Percentiles rank a stretch among this genome's conserved stretches.
These are phyloP conservation scores for Macrophomina phaseolina DNA, from an alignment of 2,329 filamentous ascomycete genomes.

Conservation along the genomic window DNA sequence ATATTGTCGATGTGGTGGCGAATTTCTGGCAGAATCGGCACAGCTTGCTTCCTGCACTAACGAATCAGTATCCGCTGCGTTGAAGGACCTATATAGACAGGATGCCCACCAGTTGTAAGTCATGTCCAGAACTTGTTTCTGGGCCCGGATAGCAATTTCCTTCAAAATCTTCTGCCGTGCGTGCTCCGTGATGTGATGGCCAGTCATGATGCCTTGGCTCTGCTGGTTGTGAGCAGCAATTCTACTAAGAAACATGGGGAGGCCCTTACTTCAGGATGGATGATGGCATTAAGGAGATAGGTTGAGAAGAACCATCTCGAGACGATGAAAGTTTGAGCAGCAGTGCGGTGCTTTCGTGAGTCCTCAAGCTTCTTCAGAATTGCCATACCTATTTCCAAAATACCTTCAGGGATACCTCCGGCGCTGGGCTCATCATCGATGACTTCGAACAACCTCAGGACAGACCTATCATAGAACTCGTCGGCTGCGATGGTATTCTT, in stretches of 20 bases:
- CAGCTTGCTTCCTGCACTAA: conserved; percentile 60
- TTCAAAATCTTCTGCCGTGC: conserved; percentile 76
- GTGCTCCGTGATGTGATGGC: conserved; percentile 91
- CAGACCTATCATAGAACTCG: conserved; percentile 84
- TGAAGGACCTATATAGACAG: conserved; percentile 27
- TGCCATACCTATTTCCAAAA: conserved; percentile 82
- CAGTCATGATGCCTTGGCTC: conserved; percentile 71
- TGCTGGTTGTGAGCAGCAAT: conserved; percentile 46
- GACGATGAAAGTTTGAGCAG: conserved; percentile 80
- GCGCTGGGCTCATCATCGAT: conserved; percentile 79
- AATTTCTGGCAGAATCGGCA: conserved; percentile 67
- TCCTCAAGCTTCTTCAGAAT: conserved; percentile 77
- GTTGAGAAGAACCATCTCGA: conserved; percentile 91
- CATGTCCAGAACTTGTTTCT: conserved; percentile 79
- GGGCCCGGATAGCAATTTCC: conserved; percentile 79
- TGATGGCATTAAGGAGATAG: conserved; percentile 82
- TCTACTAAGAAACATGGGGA: neutral
- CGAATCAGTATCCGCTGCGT: conserved; percentile 31
- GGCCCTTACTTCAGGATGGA: conserved; percentile 77
- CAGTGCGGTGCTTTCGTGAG: conserved; percentile 70
- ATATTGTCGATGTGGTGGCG: conserved; percentile 75
- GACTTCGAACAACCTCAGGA: conserved; percentile 81
- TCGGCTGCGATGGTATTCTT: conserved; percentile 84
- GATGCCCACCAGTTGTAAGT: conserved; percentile 67
- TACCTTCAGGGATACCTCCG: conserved; percentile 84